phyloP scores from a whole-genome alignment of 257 asterid genomes.

The Mentha longifolia region DNA sequence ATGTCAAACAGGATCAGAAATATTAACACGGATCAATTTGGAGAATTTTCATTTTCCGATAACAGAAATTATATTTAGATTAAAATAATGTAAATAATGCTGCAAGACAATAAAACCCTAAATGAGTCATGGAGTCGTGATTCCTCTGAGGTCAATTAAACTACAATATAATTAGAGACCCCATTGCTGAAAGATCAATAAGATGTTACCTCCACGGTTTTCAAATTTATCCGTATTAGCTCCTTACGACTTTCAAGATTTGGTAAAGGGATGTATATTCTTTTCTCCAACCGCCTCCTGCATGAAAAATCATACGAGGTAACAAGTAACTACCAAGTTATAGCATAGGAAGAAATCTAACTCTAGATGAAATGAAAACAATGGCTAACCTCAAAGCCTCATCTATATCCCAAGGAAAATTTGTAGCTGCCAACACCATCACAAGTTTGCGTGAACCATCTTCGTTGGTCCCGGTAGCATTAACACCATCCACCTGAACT shows the following conservation, averaged over 20 bases:
- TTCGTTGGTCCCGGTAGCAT: slow-evolving; percentile 80
- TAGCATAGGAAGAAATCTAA: slow-evolving; percentile 10
- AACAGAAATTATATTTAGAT: not conserved
- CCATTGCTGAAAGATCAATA: not conserved
- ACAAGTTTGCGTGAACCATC: slow-evolving; percentile 93
- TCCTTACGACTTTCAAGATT: slow-evolving; percentile 89
- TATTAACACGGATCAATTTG: not conserved
- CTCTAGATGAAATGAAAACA: slow-evolving; percentile 21
- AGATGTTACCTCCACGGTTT: slow-evolving; percentile 83
- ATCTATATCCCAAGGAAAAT: slow-evolving; percentile 99
- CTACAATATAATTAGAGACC: not conserved
- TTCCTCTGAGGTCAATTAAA: not conserved
- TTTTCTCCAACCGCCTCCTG: slow-evolving; percentile 97
- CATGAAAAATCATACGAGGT: slow-evolving; percentile 35
- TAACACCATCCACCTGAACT: slow-evolving; percentile 97
- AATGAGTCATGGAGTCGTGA: not conserved
- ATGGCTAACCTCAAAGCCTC: slow-evolving; percentile 85
- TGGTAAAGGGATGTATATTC: slow-evolving; percentile 95
- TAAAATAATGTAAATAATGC: slow-evolving; percentile 5
- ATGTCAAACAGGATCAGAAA: not conserved
- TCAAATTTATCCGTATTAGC: slow-evolving; percentile 84
- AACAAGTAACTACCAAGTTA: not conserved
- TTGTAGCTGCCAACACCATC: slow-evolving; percentile 99
- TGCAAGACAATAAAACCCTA: slow-evolving; percentile 20
- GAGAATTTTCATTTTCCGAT: slow-evolving; percentile 6